A percentile compares a stretch with the other conserved stretches of the same genome.
Evolutionary conservation across 2,329 filamentous ascomycete genomes (phyloP).

Genomic region (Chalaropsis ovoidea): DNA sequence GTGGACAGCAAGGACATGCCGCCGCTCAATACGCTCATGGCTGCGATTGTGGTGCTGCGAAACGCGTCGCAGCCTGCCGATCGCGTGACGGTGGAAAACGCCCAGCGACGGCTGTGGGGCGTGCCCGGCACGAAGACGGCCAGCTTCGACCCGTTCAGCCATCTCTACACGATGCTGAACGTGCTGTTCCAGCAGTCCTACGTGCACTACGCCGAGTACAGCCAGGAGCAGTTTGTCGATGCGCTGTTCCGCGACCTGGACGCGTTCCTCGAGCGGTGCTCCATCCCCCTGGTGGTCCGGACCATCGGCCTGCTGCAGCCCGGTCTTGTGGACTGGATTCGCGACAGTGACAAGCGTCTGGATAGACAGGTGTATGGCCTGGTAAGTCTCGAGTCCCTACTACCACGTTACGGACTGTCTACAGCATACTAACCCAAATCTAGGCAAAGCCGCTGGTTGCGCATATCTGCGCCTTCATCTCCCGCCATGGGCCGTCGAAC

Average conservation of each 20-base stretch:
- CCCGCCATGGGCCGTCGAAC: constrained; percentile 33
- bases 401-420: constrained; percentile 19
- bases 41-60: constrained; percentile 38
- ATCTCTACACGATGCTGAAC: constrained; percentile 53
- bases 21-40: constrained; percentile 31
- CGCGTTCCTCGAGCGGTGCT: constrained; percentile 43
- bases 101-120: constrained; percentile 57
- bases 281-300: constrained; percentile 42
- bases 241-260: constrained; percentile 46
- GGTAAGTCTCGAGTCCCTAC: constrained; percentile 35
- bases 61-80: constrained; percentile 48
- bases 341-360: constrained; percentile 39
- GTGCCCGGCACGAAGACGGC: constrained; percentile 36
- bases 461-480: constrained; percentile 37
- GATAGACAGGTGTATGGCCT: constrained; percentile 31
- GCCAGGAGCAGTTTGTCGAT: constrained; percentile 34
- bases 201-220: constrained; percentile 33
- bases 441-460: constrained; percentile 45
- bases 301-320: constrained; percentile 52
- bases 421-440: background rate
- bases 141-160: constrained; percentile 52
- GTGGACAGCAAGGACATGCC: constrained; percentile 18
- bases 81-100: constrained; percentile 53
- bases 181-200: constrained; percentile 48
- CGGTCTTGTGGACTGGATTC: constrained; percentile 54